phyloP scores from a whole-genome alignment of 2,329 filamentous ascomycete species.

The Xylaria sp. region DNA sequence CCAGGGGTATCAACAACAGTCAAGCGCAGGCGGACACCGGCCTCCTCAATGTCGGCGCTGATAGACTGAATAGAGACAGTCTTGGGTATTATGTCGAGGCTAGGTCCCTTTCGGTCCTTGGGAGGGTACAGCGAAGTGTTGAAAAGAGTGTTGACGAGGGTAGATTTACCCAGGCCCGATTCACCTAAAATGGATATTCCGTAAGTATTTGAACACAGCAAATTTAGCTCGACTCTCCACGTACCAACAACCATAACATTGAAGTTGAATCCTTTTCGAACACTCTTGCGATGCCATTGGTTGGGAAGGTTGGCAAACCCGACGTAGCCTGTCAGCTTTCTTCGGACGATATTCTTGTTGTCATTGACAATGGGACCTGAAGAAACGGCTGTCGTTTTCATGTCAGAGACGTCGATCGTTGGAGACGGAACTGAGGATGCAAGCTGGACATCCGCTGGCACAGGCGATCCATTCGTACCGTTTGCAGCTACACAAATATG shows the following conservation, averaged over 20 bases:
- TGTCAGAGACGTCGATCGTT: constrained; percentile 52
- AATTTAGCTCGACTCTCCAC: constrained; percentile 49
- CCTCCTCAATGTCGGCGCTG: constrained; percentile 97
- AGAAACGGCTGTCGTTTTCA: constrained; percentile 46
- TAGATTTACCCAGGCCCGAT: constrained; percentile 99
- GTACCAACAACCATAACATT: constrained; percentile 99
- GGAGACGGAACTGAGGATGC: constrained; percentile 57
- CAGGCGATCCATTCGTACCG: constrained; percentile 51
- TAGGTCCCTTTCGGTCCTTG: constrained; percentile 97
- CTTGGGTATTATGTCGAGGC: constrained; percentile 98
- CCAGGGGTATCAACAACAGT: constrained; percentile 98
- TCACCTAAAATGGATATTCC: constrained; percentile 72
- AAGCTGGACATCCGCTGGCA: constrained; percentile 59
- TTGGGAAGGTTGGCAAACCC: constrained; percentile 99
- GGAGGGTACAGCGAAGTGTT: constrained; percentile 99
- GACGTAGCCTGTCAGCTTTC: constrained; percentile 98
- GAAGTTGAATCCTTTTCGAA: constrained; percentile 99
- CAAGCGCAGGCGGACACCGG: constrained; percentile 93
- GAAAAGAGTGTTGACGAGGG: constrained; percentile 98
- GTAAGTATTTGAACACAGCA: background rate
- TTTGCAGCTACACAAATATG: constrained; percentile 54
- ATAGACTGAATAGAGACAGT: constrained; percentile 95
- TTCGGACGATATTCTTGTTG: constrained; percentile 94
- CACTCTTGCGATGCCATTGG: constrained; percentile 99
- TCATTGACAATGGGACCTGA: constrained; percentile 68